Evolutionary conservation across 495 filamentous ascomycete species (phyloP).

Genomic region (Penicillium canariense): DNA sequence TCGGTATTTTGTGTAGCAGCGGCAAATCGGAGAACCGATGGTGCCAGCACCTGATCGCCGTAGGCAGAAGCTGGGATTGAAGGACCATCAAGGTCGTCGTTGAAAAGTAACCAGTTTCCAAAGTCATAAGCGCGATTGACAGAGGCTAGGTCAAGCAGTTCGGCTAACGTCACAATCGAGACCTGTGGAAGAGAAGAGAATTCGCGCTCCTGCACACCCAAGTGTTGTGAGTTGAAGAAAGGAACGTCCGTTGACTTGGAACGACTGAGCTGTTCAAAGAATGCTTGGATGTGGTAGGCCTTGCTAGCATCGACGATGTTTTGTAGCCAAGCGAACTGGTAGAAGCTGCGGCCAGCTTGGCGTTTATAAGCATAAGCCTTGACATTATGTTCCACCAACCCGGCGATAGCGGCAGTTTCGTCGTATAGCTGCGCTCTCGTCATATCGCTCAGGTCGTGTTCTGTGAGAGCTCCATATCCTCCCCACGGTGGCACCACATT

Average conservation of each 20-base stretch:
- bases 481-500: constrained; percentile 40
- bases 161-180: constrained; percentile 46
- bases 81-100: constrained; percentile 56
- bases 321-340: constrained; percentile 36
- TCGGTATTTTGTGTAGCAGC: constrained; percentile 46
- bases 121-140: constrained; percentile 45
- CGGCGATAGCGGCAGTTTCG: constrained; percentile 35
- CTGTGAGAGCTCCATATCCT: constrained; percentile 15
- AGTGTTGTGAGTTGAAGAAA: constrained; percentile 19
- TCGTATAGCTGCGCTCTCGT: constrained; percentile 36
- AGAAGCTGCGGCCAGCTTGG: constrained; percentile 30
- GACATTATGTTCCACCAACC: constrained; percentile 39
- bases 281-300: constrained; percentile 35
- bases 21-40: constrained; percentile 59
- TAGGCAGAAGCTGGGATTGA: constrained; percentile 49
- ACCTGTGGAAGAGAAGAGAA: constrained; percentile 42
- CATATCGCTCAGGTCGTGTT: constrained; percentile 23
- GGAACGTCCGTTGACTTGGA: constrained; percentile 13
- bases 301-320: constrained; percentile 41
- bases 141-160: constrained; percentile 54
- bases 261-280: constrained; percentile 28
- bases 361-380: constrained; percentile 24
- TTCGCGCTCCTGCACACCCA: constrained; percentile 19
- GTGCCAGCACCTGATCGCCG: constrained; percentile 44
- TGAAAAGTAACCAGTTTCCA: constrained; percentile 55